phyloP scores from a whole-genome alignment of 2,329 filamentous ascomycete genomes.

The Emmonsia crescens region DNA sequence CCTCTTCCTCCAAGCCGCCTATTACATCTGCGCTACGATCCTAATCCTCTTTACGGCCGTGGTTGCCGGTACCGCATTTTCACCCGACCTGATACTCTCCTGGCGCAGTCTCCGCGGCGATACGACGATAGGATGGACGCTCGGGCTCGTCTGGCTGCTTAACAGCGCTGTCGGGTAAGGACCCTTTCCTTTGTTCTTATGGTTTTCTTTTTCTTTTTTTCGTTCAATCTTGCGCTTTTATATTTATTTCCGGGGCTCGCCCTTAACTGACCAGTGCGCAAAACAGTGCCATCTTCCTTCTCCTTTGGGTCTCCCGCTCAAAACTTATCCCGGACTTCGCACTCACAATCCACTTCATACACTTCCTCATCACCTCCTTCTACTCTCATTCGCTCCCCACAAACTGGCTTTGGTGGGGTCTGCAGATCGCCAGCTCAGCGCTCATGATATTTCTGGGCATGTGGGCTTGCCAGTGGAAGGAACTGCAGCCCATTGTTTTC shows the following conservation, averaged over 20 bases:
- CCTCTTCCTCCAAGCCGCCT: constrained; percentile 51
- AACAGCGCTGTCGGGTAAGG: constrained; percentile 53
- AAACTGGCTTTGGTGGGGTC: constrained; percentile 76
- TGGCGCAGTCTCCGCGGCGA: constrained; percentile 56
- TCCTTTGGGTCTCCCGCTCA: constrained; percentile 72
- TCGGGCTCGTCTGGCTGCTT: constrained; percentile 57
- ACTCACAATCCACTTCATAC: constrained; percentile 73
- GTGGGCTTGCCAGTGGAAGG: constrained; percentile 85
- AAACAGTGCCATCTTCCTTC: constrained; percentile 66
- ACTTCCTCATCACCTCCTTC: constrained; percentile 64
- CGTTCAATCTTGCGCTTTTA: not conserved
- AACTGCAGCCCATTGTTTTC: constrained; percentile 80
- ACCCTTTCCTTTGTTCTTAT: constrained; percentile 9
- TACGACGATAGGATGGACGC: constrained; percentile 58
- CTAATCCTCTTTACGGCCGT: constrained; percentile 59
- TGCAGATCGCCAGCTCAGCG: constrained; percentile 50
- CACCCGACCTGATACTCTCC: constrained; percentile 48
- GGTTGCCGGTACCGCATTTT: constrained; percentile 52
- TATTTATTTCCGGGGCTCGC: not conserved
- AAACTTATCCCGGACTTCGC: constrained; percentile 95
- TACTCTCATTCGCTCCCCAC: constrained; percentile 68
- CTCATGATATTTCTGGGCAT: constrained; percentile 64
- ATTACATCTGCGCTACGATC: constrained; percentile 50
- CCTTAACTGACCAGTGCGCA: not conserved
- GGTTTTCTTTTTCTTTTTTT: constrained; percentile 18